These are phyloP conservation scores for Blastobotrys aristatus DNA, from an alignment of 1,139 yeast genomes.

Conservation along the genomic window DNA sequence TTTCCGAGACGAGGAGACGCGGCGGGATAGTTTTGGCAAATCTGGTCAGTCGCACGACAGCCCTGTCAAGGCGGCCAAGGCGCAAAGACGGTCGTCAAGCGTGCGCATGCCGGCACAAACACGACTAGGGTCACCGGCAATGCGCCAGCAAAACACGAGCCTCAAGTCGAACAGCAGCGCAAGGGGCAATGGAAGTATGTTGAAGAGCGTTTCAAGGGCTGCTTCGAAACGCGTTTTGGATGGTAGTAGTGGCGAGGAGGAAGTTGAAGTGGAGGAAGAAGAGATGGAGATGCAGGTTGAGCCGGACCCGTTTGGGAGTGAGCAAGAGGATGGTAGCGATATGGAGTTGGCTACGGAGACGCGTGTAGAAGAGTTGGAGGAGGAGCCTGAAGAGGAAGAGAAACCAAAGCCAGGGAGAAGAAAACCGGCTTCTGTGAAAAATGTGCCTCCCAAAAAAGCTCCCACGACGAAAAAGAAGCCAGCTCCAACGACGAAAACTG, in stretches of 20 bases:
- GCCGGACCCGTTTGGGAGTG: neutral
- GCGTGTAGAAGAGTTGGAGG: slow-evolving; percentile 5
- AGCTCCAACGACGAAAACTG: neutral
- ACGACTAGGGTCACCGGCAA: neutral
- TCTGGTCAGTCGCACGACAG: too few species aligned
- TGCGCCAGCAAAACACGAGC: neutral
- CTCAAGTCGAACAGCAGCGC: neutral
- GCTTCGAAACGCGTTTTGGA: neutral
- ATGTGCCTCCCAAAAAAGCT: neutral
- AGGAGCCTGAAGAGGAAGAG: slow-evolving; percentile 15
- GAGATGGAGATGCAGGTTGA: neutral
- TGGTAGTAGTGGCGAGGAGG: neutral
- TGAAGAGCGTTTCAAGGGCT: neutral
- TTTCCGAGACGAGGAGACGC: slow-evolving; percentile 40
- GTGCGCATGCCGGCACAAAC: neutral
- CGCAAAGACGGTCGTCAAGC: neutral
- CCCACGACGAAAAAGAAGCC: slow-evolving; percentile 2
- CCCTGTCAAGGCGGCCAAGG: neutral
- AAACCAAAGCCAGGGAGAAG: neutral
- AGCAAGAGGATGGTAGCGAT: neutral
- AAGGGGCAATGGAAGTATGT: neutral
- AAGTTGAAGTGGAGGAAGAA: neutral
- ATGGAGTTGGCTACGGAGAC: neutral
- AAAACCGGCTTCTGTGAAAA: neutral
- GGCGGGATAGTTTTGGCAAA: slow-evolving; percentile 2